A percentile compares a stretch with the other conserved stretches of the same genome.
These are phyloP conservation scores for Botryotinia calthae DNA, from an alignment of 2,329 filamentous ascomycete genomes.

Conservation along the genomic window DNA sequence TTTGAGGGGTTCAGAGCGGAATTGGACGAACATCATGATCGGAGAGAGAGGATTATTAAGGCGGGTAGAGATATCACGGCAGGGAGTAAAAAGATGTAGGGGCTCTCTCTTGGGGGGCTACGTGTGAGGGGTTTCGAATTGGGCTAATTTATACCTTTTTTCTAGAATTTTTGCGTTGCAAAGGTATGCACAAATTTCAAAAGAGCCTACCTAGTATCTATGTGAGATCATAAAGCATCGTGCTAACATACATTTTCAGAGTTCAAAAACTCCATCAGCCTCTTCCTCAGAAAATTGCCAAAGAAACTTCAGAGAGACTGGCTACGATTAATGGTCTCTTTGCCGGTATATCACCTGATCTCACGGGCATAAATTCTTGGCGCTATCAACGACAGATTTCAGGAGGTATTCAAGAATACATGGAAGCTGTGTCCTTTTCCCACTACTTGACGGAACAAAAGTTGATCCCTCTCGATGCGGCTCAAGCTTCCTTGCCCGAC, in stretches of 20 bases:
- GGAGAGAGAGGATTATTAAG: constrained; percentile 86
- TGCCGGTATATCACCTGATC: constrained; percentile 63
- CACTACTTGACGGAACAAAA: constrained; percentile 80
- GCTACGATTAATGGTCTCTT: constrained; percentile 70
- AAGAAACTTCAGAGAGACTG: constrained; percentile 68
- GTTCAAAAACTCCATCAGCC: constrained; percentile 60
- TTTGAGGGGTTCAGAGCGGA: constrained; percentile 85
- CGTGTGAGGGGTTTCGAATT: not conserved
- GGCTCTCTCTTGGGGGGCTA: not conserved
- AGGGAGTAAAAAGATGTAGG: constrained; percentile 93
- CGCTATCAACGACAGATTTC: constrained; percentile 79
- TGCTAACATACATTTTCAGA: constrained; percentile 43
- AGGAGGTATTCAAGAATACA: constrained; percentile 83
- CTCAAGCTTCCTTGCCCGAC: constrained; percentile 47
- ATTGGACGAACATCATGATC: constrained; percentile 91
- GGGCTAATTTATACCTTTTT: constrained; percentile 32
- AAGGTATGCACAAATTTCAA: constrained; percentile 51
- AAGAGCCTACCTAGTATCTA: not conserved
- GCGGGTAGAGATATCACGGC: constrained; percentile 89
- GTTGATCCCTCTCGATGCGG: constrained; percentile 66
- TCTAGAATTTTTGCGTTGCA: constrained; percentile 79
- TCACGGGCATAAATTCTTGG: constrained; percentile 75
- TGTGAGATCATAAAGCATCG: not conserved
- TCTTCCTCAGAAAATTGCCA: constrained; percentile 66
- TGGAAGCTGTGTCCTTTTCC: constrained; percentile 85